Percentiles rank a stretch among this genome's conserved stretches.
phyloP scores from a whole-genome alignment of 495 filamentous ascomycete species.

The Penicillium daleae region DNA sequence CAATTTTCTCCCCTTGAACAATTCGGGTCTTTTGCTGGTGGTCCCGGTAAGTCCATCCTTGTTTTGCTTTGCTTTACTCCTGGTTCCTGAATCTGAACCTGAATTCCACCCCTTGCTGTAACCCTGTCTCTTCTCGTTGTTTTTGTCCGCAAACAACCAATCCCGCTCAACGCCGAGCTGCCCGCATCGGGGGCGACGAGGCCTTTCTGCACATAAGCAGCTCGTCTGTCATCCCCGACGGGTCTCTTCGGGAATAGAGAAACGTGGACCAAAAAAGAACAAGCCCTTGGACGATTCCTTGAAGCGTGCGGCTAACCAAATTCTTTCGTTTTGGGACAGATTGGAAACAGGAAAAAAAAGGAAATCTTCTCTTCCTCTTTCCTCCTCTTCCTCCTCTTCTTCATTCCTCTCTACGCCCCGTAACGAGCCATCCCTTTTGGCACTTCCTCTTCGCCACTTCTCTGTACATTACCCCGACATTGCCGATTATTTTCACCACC shows the following conservation, averaged over 20 bases:
- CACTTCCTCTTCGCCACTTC: constrained; percentile 16
- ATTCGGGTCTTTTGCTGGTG: constrained; percentile 22
- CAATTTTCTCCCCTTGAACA: neutral
- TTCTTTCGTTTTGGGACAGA: neutral
- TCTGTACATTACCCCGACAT: constrained; percentile 22
- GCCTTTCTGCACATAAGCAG: constrained; percentile 2
- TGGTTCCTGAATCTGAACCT: constrained; percentile 2
- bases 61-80: neutral
- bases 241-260: neutral
- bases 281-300: neutral
- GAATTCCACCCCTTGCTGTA: constrained; percentile 3
- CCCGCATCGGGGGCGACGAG: constrained; percentile 14
- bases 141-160: neutral
- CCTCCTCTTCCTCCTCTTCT: constrained; percentile 5
- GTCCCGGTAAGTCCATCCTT: constrained; percentile 21
- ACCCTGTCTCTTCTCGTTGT: constrained; percentile 8
- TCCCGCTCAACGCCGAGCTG: constrained; percentile 1
- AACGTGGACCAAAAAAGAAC: neutral
- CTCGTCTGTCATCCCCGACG: neutral
- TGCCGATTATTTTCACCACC: constrained; percentile 10
- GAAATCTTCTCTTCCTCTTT: constrained; percentile 19
- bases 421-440: constrained; percentile 10
- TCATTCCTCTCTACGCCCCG: constrained; percentile 1
- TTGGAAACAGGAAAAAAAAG: neutral
- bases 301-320: constrained; percentile 11